Evolutionary conservation across 1,284 basidiomycete genomes (phyloP).

Genomic region (Moniliella sp.): DNA sequence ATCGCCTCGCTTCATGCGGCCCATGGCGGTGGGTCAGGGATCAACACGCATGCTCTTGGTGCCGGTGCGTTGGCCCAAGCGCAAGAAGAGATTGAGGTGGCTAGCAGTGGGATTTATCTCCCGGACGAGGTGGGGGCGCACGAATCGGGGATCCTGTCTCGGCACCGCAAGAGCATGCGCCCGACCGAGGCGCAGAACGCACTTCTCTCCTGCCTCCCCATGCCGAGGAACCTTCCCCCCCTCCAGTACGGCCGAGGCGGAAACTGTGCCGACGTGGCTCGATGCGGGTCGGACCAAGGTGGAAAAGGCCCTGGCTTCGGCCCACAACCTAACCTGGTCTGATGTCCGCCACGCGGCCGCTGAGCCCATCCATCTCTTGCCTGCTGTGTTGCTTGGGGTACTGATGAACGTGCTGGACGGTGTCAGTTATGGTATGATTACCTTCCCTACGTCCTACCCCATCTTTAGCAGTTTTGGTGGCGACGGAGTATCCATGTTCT

Average conservation of each 20-base stretch:
- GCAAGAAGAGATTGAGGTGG: too few relatives aligned
- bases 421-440: slow-evolving; percentile 54
- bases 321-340: slow-evolving; percentile 11
- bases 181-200: not conserved
- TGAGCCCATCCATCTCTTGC: slow-evolving; percentile 35
- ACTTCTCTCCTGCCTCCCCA: not conserved
- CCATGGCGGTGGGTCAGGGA: too few relatives aligned
- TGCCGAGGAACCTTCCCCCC: not conserved
- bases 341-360: slow-evolving; percentile 9
- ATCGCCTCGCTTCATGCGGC: too few relatives aligned
- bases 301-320: too few relatives aligned
- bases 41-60: too few relatives aligned
- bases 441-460: slow-evolving; percentile 54
- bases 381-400: slow-evolving; percentile 64
- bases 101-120: too few relatives aligned
- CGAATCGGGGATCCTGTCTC: too few relatives aligned
- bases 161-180: too few relatives aligned
- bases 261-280: slow-evolving; percentile 1
- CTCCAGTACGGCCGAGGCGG: slow-evolving; percentile 1
- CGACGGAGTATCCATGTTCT: slow-evolving; percentile 62
- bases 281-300: slow-evolving; percentile 3
- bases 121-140: too few relatives aligned
- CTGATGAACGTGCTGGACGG: slow-evolving; percentile 82
- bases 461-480: slow-evolving; percentile 63
- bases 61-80: too few relatives aligned